phyloP scores from a whole-genome alignment of 2,329 filamentous ascomycete species.

The Monosporascus cannonballus region DNA sequence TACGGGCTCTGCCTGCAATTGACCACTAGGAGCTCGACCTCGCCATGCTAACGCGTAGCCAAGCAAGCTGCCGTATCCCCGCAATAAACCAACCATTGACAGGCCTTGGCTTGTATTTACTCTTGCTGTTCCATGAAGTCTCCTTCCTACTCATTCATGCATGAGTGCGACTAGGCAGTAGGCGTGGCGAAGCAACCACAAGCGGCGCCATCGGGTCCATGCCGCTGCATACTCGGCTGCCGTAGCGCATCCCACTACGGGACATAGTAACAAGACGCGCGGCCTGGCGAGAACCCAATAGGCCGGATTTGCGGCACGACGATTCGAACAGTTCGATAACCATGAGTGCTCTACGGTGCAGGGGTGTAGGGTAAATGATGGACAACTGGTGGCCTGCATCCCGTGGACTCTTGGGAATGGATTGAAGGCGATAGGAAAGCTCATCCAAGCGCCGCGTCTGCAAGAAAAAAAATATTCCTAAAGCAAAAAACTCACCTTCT shows the following conservation, averaged over 20 bases:
- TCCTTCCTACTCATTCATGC: background rate
- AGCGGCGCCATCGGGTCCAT: background rate
- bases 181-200: background rate
- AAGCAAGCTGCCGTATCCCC: background rate
- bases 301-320: background rate
- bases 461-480: background rate
- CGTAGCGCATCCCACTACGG: background rate
- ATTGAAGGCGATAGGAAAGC: background rate
- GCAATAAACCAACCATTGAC: background rate
- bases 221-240: background rate
- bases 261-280: background rate
- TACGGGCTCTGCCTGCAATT: background rate
- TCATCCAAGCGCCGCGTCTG: background rate
- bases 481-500: background rate
- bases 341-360: background rate
- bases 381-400: too few relatives aligned
- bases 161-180: background rate
- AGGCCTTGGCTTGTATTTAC: background rate
- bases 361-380: background rate
- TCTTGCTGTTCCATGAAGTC: too few relatives aligned
- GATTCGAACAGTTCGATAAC: background rate
- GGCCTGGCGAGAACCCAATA: background rate
- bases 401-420: background rate
- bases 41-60: background rate
- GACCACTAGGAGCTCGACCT: background rate